These are phyloP conservation scores for Lavandula angustifolia DNA, from an alignment of 257 asterid species.

Conservation along the genomic window DNA sequence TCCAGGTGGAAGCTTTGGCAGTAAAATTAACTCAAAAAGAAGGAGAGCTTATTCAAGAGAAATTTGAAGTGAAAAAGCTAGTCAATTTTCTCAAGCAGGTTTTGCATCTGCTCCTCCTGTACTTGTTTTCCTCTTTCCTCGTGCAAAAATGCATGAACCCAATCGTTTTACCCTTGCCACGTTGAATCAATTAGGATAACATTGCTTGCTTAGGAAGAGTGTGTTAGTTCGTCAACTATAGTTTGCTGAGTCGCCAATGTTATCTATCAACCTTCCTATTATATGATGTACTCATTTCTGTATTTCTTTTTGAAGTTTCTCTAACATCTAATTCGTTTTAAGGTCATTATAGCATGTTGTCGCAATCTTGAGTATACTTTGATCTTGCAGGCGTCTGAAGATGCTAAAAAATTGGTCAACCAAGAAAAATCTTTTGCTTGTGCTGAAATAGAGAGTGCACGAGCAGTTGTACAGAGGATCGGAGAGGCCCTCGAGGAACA, in stretches of 20 bases:
- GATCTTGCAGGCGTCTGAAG: slow-evolving; percentile 82
- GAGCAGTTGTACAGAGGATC: slow-evolving; percentile 91
- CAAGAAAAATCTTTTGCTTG: slow-evolving; percentile 99
- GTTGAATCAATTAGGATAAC: no score
- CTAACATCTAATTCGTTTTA: no score
- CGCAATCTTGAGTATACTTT: not conserved
- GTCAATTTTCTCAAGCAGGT: slow-evolving; percentile 96
- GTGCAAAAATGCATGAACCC: not conserved
- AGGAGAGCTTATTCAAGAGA: slow-evolving; percentile 70
- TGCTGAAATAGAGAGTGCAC: slow-evolving; percentile 98
- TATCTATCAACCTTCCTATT: not conserved
- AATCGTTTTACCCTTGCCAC: not conserved
- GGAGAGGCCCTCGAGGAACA: slow-evolving; percentile 97
- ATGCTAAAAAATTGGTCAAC: slow-evolving; percentile 90
- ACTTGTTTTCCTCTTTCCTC: not conserved
- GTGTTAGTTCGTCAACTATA: not conserved
- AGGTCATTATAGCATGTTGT: not conserved
- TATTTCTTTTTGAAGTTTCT: no score
- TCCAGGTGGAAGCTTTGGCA: slow-evolving; percentile 97
- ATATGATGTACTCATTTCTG: no score
- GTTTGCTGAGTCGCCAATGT: no score
- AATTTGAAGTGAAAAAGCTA: slow-evolving; percentile 91
- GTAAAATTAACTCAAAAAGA: slow-evolving; percentile 77
- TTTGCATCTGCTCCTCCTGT: slow-evolving; percentile 11
- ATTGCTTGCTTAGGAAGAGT: not conserved